Evolutionary conservation across 768 basidiomycete species (phyloP).

Genomic region (Suillus brevipes): DNA sequence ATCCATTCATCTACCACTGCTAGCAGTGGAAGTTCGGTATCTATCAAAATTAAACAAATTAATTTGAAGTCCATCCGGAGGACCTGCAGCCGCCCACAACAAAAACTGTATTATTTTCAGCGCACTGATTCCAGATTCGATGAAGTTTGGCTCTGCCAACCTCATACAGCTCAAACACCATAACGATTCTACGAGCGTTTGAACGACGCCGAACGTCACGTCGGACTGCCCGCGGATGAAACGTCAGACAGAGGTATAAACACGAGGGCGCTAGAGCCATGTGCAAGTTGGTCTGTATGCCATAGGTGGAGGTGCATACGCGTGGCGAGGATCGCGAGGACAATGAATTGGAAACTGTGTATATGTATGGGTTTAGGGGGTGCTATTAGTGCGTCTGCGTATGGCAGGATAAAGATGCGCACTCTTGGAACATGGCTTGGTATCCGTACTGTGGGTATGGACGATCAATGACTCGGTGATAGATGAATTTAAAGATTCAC

Average conservation of each 20-base stretch:
- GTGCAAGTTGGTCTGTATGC: not conserved
- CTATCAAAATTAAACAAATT: not conserved
- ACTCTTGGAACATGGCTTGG: constrained; percentile 1
- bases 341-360: not conserved
- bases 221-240: not conserved
- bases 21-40: not conserved
- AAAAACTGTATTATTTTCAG: not conserved
- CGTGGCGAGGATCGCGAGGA: not conserved
- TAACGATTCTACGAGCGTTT: not conserved
- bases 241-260: not conserved
- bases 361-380: not conserved
- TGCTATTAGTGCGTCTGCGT: not conserved
- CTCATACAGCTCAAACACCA: not conserved
- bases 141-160: not conserved
- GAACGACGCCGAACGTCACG: not conserved
- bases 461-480: no score
- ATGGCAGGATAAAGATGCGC: not conserved
- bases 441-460: not conserved
- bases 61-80: no score
- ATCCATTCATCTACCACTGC: not conserved
- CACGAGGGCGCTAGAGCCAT: not conserved
- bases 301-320: not conserved
- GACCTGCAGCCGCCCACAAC: not conserved
- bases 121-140: not conserved
- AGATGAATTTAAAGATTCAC: not conserved